Evolutionary conservation across 805 yeast genomes (phyloP).

Genomic region (Torulaspora indica): DNA sequence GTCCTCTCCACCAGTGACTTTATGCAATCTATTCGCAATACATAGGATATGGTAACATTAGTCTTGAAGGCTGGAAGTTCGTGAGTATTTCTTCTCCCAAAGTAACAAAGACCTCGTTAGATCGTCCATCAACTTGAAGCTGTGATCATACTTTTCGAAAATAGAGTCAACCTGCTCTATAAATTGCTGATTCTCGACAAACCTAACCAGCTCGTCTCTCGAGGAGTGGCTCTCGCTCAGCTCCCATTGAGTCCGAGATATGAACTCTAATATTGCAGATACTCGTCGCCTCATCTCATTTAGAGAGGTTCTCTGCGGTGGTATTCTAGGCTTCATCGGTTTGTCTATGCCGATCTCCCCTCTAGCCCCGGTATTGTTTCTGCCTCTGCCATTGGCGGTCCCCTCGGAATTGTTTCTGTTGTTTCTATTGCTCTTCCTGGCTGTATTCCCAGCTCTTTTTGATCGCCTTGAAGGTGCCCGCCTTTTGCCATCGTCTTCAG

Average conservation of each 20-base stretch:
- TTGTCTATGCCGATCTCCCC: slow-evolving; percentile 52
- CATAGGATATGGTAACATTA: slow-evolving; percentile 4
- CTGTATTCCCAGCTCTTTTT: slow-evolving; percentile 16
- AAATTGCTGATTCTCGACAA: slow-evolving; percentile 41
- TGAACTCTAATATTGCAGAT: slow-evolving; percentile 85
- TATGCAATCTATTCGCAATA: slow-evolving; percentile 30
- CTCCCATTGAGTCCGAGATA: slow-evolving; percentile 82
- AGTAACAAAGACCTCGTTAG: slow-evolving; percentile 62
- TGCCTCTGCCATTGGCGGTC: slow-evolving; percentile 18
- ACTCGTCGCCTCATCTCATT: slow-evolving; percentile 85
- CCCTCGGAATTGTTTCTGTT: slow-evolving; percentile 19
- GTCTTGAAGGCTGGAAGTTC: slow-evolving; percentile 8
- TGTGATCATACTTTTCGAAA: slow-evolving; percentile 51
- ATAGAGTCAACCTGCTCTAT: slow-evolving; percentile 40
- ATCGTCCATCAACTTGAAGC: slow-evolving; percentile 62
- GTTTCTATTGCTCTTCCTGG: slow-evolving; percentile 15
- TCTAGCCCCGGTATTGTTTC: slow-evolving; percentile 8
- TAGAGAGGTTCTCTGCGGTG: slow-evolving; percentile 67
- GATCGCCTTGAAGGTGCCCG: slow-evolving; percentile 9
- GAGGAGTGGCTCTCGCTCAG: slow-evolving; percentile 67
- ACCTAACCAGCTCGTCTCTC: slow-evolving; percentile 46
- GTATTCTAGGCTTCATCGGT: slow-evolving; percentile 79
- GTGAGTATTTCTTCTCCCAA: slow-evolving; percentile 73
- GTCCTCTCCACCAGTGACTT: slow-evolving; percentile 44
- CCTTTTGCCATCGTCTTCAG: slow-evolving; percentile 11